These are phyloP conservation scores for Solanum boliviense DNA, from an alignment of 257 asterid genomes.

Conservation along the genomic window DNA sequence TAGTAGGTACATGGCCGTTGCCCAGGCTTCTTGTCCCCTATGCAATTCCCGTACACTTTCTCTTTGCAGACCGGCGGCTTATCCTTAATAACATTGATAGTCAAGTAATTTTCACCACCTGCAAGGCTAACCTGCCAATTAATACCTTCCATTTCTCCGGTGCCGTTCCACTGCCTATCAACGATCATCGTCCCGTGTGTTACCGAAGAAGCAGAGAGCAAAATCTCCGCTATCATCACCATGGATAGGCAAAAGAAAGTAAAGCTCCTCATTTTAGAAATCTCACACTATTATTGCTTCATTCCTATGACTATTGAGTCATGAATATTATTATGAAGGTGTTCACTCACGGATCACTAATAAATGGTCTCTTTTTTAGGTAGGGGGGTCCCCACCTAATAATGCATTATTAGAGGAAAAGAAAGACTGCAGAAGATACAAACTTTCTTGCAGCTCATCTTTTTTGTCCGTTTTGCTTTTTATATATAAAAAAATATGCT, in stretches of 20 bases:
- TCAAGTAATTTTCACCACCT: not conserved
- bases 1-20: not conserved
- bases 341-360: not conserved
- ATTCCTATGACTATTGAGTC: not conserved
- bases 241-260: not conserved
- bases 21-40: not conserved
- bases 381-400: not conserved
- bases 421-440: not conserved
- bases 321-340: not conserved
- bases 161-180: not conserved
- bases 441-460: not conserved
- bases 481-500: no score
- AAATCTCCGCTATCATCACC: not conserved
- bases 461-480: not conserved
- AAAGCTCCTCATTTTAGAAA: not conserved
- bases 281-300: not conserved
- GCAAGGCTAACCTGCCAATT: not conserved
- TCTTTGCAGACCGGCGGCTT: not conserved
- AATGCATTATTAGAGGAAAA: not conserved
- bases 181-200: not conserved
- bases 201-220: not conserved
- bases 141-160: not conserved
- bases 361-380: not conserved
- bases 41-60: not conserved
- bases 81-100: not conserved